A percentile compares a stretch with the other conserved stretches of the same genome.
Evolutionary conservation across 2,329 filamentous ascomycete genomes (phyloP).

Genomic region (Fusarium paranaense): DNA sequence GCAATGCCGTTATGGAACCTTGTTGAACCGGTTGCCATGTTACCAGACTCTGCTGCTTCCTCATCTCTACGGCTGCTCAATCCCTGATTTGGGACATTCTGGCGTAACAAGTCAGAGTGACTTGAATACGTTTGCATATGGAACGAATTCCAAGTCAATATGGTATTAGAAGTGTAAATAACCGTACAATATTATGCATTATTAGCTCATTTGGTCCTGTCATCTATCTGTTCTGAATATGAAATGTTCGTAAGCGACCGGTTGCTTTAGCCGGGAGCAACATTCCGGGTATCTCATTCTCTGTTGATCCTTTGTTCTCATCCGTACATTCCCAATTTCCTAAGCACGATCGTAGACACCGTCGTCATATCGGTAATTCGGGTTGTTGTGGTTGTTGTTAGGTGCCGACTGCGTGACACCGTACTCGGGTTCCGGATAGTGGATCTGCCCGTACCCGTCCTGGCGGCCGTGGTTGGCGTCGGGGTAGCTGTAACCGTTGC

Average conservation of each 20-base stretch:
- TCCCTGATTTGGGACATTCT: not conserved
- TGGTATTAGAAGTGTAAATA: too few relatives aligned
- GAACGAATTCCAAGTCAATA: too few relatives aligned
- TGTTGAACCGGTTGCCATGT: not conserved
- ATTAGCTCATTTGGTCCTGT: constrained; percentile 5
- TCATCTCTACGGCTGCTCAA: not conserved
- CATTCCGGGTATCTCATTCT: constrained; percentile 31
- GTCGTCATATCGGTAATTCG: constrained; percentile 52
- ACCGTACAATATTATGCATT: constrained; percentile 34
- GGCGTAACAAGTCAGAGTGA: too few relatives aligned
- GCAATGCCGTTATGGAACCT: not conserved
- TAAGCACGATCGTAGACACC: constrained; percentile 50
- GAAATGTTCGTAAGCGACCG: constrained; percentile 17
- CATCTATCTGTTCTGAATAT: constrained; percentile 22
- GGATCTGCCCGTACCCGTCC: constrained; percentile 45
- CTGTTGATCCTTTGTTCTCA: not conserved
- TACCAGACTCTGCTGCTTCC: not conserved
- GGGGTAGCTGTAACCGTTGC: constrained; percentile 41
- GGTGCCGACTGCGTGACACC: constrained; percentile 19
- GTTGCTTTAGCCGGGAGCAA: constrained; percentile 14
- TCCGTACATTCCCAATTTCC: not conserved
- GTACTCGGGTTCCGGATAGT: constrained; percentile 41
- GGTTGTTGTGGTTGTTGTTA: constrained; percentile 23
- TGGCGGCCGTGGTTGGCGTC: constrained; percentile 38
- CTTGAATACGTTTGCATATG: too few relatives aligned